Base-by-base conservation (phyloP, 2,329 filamentous ascomycete genomes). In the Coniochaeta pulveracea region DNA sequence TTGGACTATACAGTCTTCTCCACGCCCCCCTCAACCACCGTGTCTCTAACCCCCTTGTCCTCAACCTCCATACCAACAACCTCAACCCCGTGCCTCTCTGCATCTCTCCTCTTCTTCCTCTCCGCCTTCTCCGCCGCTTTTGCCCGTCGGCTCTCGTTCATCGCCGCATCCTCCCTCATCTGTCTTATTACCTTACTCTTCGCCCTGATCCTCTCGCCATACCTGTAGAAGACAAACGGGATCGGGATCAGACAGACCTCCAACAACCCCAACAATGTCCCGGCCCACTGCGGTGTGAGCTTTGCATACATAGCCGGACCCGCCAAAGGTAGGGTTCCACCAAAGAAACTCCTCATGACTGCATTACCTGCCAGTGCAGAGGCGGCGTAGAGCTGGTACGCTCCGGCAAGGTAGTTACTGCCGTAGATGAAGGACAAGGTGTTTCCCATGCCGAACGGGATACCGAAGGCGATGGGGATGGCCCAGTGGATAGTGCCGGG, bases 401-500 rank as follows among this genome's bases (percentile, higher is more conserved):
- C 73, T 30, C 76, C 66, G 0, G 83, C 80, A 1, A 89, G 60
- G 50, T 89, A 91, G 46, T 83, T 88, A 3, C 66, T 70, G 0
- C 78, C 73, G 49, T 89, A 88, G 48, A 89, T 86, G 53, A 89
- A 89, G 17, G 80, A 74, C 1, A 74, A 65, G 4, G 72, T 76
- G 44, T 86, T 88, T 1, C 83, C 83, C 0, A 71, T 65, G 3
- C 83, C 83, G 43, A 88, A 89, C 0, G 79, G 78, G 6, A 89
- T 69, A 1, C 83, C 82, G 2, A 81, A 80, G 0, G 83, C 61
- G 33, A 89, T 77, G 1, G 82, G 79, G 15, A 75, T 63, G 14
- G 85, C 76, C 80, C 83, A 93, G 51, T 85, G 86, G 19, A 93
- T 84, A 4, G 72, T 70, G 0, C 57, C 60, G 0, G 86, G 86